phyloP scores from a whole-genome alignment of 495 filamentous ascomycete genomes.

The Lindgomyces ingoldianus region DNA sequence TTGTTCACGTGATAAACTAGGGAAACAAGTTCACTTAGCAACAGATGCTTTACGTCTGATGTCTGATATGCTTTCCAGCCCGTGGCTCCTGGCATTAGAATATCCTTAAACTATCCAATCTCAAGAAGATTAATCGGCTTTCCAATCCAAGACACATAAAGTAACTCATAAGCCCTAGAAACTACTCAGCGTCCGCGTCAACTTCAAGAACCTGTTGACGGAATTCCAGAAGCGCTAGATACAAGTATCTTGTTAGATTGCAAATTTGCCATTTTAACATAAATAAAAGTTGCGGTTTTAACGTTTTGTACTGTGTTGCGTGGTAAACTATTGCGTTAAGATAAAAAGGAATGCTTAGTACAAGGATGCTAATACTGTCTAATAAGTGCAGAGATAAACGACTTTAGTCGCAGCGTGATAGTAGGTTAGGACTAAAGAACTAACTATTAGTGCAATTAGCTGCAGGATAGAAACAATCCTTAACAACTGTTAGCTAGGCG shows the following conservation, averaged over 20 bases:
- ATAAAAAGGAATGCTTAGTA: slow-evolving; percentile 11
- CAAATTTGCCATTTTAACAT: not conserved
- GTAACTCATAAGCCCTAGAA: too few relatives aligned
- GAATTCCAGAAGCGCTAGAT: not conserved
- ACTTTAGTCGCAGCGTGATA: slow-evolving; percentile 10
- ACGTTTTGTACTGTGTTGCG: not conserved
- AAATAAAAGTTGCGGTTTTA: not conserved
- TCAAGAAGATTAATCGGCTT: too few relatives aligned
- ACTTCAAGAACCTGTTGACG: not conserved
- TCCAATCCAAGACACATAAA: too few relatives aligned
- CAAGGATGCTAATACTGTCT: slow-evolving; percentile 6
- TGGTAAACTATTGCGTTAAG: not conserved
- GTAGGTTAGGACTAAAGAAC: slow-evolving; percentile 10
- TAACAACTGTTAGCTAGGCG: slow-evolving; percentile 6
- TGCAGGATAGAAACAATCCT: slow-evolving; percentile 10
- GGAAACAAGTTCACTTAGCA: too few relatives aligned
- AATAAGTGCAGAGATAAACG: slow-evolving; percentile 10
- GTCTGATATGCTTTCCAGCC: too few relatives aligned
- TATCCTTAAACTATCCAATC: too few relatives aligned
- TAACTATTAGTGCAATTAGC: slow-evolving; percentile 8
- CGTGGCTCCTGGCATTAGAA: too few relatives aligned
- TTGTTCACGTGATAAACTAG: too few relatives aligned
- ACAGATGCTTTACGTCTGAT: too few relatives aligned
- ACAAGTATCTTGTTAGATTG: not conserved
- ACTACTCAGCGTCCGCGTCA: not conserved